Evolutionary conservation across 208 protist species (phyloP).

Genomic region (Wallacemonas rigidus): DNA sequence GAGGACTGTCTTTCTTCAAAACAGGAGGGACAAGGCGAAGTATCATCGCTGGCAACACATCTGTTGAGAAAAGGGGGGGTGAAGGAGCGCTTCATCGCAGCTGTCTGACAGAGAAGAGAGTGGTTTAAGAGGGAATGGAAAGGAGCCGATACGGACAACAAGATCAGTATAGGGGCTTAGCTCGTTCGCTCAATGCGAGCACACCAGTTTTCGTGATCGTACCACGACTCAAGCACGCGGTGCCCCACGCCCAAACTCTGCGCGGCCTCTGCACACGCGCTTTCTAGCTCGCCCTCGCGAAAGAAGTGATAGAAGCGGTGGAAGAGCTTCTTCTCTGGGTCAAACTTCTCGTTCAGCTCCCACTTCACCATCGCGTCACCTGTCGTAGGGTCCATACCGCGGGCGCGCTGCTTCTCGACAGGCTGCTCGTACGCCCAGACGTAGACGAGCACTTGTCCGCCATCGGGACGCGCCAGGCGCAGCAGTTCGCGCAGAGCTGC

Average conservation of each 20-base stretch:
- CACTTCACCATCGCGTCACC: conserved; percentile 69
- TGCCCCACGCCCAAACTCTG: conserved; percentile 13
- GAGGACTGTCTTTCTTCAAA: too few species aligned
- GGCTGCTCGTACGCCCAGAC: conserved; percentile 84
- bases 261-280: conserved; percentile 44
- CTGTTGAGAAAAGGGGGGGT: too few species aligned
- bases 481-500: conserved; percentile 68
- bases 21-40: too few species aligned
- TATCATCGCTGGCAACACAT: too few species aligned
- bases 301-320: conserved; percentile 91
- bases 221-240: conserved; percentile 58
- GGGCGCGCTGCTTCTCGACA: conserved; percentile 30
- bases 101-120: neutral
- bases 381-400: conserved; percentile 38
- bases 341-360: conserved; percentile 62
- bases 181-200: conserved; percentile 46
- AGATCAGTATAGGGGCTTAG: neutral
- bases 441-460: conserved; percentile 75
- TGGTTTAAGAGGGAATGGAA: too few species aligned
- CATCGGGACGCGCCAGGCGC: conserved; percentile 60
- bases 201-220: conserved; percentile 92
- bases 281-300: conserved; percentile 69
- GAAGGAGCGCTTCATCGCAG: too few species aligned
- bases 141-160: too few species aligned
- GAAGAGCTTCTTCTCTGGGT: conserved; percentile 43